phyloP scores from a whole-genome alignment of 306 rosid species.

The Macrotyloma uniflorum region DNA sequence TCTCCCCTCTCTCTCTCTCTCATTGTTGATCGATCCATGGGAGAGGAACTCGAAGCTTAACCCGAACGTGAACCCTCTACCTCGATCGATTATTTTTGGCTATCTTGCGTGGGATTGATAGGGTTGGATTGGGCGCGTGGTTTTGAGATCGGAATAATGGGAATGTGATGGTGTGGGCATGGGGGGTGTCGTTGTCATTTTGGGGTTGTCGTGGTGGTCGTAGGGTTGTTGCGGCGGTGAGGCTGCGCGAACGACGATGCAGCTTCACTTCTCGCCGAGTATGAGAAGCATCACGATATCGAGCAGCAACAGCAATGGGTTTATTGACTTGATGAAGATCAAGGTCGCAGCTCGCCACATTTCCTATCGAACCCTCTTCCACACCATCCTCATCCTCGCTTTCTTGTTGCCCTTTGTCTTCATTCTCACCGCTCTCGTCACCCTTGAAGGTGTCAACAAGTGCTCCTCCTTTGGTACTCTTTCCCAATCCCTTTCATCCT shows the following conservation, averaged over 20 bases:
- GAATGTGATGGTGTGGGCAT: slow-evolving; percentile 78
- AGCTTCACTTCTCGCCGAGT: slow-evolving; percentile 99
- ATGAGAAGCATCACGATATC: slow-evolving; percentile 99
- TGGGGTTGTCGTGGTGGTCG: slow-evolving; percentile 42
- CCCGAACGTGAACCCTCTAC: not conserved
- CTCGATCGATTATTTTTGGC: not conserved
- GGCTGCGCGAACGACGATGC: slow-evolving; percentile 99
- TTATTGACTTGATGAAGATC: slow-evolving; percentile 99
- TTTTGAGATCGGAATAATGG: slow-evolving; percentile 39
- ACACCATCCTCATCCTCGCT: slow-evolving; percentile 95
- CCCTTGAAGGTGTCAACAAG: slow-evolving; percentile 99
- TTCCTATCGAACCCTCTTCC: slow-evolving; percentile 98
- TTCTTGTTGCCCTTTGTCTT: slow-evolving; percentile 94
- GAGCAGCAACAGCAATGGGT: slow-evolving; percentile 98
- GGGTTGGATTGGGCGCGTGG: not conserved
- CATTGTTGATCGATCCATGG: slow-evolving; percentile 53
- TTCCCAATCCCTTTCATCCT: not conserved
- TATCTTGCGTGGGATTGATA: slow-evolving; percentile 7
- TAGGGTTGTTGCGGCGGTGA: slow-evolving; percentile 53
- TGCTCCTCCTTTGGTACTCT: slow-evolving; percentile 90
- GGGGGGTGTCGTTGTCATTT: slow-evolving; percentile 41
- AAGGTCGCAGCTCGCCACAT: slow-evolving; percentile 99
- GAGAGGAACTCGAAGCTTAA: slow-evolving; percentile 34
- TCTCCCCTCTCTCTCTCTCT: not conserved
- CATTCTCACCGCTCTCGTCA: slow-evolving; percentile 98